These are phyloP conservation scores for Diaporthe sp. DNA, from an alignment of 2,329 filamentous ascomycete species.

Conservation along the genomic window DNA sequence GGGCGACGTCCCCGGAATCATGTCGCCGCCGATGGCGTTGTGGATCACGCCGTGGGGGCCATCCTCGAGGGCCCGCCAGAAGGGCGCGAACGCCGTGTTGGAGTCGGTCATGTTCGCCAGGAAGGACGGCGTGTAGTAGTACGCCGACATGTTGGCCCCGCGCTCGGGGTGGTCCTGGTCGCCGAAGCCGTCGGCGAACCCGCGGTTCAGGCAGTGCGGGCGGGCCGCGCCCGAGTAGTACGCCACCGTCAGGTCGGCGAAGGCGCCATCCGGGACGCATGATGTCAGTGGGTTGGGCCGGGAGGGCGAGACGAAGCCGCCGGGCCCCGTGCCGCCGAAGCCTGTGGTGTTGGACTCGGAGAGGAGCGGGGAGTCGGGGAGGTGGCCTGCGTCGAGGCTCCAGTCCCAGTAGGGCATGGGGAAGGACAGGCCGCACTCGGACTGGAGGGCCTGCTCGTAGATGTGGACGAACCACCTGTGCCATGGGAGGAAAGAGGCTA, in stretches of 20 bases:
- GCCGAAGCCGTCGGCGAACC: slow-evolving; percentile 49
- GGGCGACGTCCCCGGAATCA: slow-evolving; percentile 16
- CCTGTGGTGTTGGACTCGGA: background rate
- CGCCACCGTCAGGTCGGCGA: slow-evolving; percentile 32
- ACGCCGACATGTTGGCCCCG: slow-evolving; percentile 38
- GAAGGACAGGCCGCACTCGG: slow-evolving; percentile 48
- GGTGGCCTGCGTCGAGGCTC: slow-evolving; percentile 51
- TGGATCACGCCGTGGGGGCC: slow-evolving; percentile 15
- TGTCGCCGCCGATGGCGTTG: background rate
- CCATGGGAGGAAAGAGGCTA: slow-evolving; percentile 49
- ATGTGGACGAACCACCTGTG: slow-evolving; percentile 50
- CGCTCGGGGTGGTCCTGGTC: slow-evolving; percentile 50
- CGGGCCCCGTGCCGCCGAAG: slow-evolving; percentile 49
- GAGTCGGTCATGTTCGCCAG: background rate
- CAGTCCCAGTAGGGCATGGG: slow-evolving; percentile 44
- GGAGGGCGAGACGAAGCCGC: slow-evolving; percentile 57
- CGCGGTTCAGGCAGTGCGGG: slow-evolving; percentile 50
- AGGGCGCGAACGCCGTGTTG: background rate
- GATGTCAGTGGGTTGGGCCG: slow-evolving; percentile 62
- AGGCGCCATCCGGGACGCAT: slow-evolving; percentile 58
- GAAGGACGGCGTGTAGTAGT: slow-evolving; percentile 19
- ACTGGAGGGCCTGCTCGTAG: slow-evolving; percentile 50
- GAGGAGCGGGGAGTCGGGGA: slow-evolving; percentile 55
- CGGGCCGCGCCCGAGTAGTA: slow-evolving; percentile 45
- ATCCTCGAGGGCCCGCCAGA: slow-evolving; percentile 21